These are phyloP conservation scores for Daldinia sp. DNA, from an alignment of 2,329 filamentous ascomycete genomes.

Conservation along the genomic window DNA sequence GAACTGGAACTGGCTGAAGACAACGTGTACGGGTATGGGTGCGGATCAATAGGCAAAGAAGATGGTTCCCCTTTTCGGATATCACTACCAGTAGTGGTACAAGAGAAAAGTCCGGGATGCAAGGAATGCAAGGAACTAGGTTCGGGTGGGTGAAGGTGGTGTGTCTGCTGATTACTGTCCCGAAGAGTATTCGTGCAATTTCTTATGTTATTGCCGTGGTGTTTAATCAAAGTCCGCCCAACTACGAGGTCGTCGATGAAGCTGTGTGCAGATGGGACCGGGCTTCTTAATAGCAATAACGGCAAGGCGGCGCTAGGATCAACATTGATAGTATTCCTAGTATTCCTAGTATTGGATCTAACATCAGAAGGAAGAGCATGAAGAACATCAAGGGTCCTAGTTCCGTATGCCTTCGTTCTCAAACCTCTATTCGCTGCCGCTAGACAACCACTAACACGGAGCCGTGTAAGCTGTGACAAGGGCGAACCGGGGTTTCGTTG, in stretches of 20 bases:
- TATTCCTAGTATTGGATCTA: slow-evolving; percentile 15
- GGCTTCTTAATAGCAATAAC: slow-evolving; percentile 42
- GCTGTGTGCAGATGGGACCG: slow-evolving; percentile 32
- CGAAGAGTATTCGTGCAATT: slow-evolving; percentile 30
- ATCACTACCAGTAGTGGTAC: slow-evolving; percentile 43
- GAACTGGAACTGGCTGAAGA: slow-evolving; percentile 20
- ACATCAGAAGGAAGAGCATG: slow-evolving; percentile 10
- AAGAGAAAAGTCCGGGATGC: slow-evolving; percentile 46
- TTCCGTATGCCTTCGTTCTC: slow-evolving; percentile 18
- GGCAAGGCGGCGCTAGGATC: neutral
- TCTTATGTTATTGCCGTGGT: slow-evolving; percentile 31
- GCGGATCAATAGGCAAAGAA: slow-evolving; percentile 26
- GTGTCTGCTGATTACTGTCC: slow-evolving; percentile 37
- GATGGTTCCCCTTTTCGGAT: slow-evolving; percentile 42
- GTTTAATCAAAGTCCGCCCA: slow-evolving; percentile 36
- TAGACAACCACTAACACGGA: slow-evolving; percentile 37
- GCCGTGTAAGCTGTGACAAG: slow-evolving; percentile 38
- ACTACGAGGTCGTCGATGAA: slow-evolving; percentile 32
- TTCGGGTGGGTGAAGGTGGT: slow-evolving; percentile 40
- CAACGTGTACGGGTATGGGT: slow-evolving; percentile 14
- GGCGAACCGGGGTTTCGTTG: slow-evolving; percentile 41
- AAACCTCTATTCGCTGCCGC: slow-evolving; percentile 38
- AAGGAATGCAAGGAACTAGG: slow-evolving; percentile 44
- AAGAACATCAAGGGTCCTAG: slow-evolving; percentile 37
- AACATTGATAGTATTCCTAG: too few relatives aligned